Evolutionary conservation across 768 basidiomycete species (phyloP), one percentile per base, ranked within the genome.

Genomic region (Sarcomyxa edulis): DNA sequence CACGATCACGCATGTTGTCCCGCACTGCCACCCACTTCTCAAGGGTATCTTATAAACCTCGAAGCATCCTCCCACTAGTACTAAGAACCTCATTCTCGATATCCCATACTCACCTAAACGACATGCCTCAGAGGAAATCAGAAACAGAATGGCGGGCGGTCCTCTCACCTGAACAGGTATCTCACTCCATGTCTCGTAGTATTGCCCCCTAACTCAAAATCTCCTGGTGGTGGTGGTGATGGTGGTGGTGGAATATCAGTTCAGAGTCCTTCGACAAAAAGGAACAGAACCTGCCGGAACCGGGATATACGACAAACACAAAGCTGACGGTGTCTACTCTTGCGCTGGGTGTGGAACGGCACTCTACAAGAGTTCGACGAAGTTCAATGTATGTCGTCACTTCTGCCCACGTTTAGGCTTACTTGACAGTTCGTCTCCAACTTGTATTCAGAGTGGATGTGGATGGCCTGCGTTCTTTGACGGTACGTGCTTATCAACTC

Each of bases 391-490:
- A 27, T 21, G 66, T 53, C 19, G 34, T 21, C n/a, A n/a, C 35
- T 26, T 33, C 20, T 26, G 7, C n/a, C n/a, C n/a, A n/a, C n/a
- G n/a, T n/a, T n/a, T n/a, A n/a, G n/a, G n/a, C 15, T 41, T 18
- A 16, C 10, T 34, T 18, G 9, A n/a, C 8, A 22, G 32, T 43
- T 16, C n/a, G 4, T 7, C 31, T 15, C 20, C 29, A 7, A 34
- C 9, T 15, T 46, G 5, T 22, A 30, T 32, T 12, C 37, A 73
- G 72, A 92, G 88, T 42, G 90, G 91, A 6, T 95, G 90, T 52
- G 93, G 93, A 16, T 97, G 93, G 93, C 93, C 94, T n/a, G 90
- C 93, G 1, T 97, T 96, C 72, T 97, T 84, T 55, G 93, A 95
- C 55, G 86, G 86, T 85, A 45, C 40, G 63, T 49, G 7, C 20